Evolutionary conservation across 1,284 basidiomycete species (phyloP).

Genomic region (Sporisorium graminicola): DNA sequence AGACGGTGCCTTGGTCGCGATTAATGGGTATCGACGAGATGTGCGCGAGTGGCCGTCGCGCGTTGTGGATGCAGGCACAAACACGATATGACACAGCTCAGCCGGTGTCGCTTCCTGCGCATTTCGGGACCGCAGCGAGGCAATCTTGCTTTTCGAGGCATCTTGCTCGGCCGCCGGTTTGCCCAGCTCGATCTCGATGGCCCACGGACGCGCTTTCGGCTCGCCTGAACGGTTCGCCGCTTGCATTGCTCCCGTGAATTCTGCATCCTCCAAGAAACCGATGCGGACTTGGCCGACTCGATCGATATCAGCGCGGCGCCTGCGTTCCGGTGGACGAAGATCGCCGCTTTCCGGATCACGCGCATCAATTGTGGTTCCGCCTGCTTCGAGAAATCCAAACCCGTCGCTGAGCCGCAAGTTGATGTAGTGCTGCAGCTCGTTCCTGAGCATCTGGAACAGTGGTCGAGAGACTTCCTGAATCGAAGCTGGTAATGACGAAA

Average conservation of each 20-base stretch:
- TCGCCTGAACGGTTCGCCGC: slow-evolving; percentile 14
- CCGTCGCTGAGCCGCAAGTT: slow-evolving; percentile 53
- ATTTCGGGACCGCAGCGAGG: slow-evolving; percentile 11
- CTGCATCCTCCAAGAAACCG: slow-evolving; percentile 36
- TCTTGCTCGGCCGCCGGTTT: slow-evolving; percentile 37
- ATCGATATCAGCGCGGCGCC: slow-evolving; percentile 38
- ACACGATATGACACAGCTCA: slow-evolving; percentile 48
- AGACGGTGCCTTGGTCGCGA: slow-evolving; percentile 45
- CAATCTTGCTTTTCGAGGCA: slow-evolving; percentile 11
- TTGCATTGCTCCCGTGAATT: slow-evolving; percentile 28
- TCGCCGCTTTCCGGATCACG: slow-evolving; percentile 40
- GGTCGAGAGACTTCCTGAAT: slow-evolving; percentile 38
- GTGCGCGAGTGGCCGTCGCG: slow-evolving; percentile 19
- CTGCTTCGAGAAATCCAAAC: slow-evolving; percentile 40
- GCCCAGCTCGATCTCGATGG: slow-evolving; percentile 50
- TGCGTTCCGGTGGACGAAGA: slow-evolving; percentile 36
- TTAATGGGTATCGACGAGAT: slow-evolving; percentile 35
- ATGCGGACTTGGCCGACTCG: slow-evolving; percentile 45
- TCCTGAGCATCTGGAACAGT: slow-evolving; percentile 38
- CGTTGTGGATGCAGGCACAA: slow-evolving; percentile 31
- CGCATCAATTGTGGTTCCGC: slow-evolving; percentile 25
- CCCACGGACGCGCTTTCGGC: slow-evolving; percentile 34
- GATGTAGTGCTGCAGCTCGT: slow-evolving; percentile 43
- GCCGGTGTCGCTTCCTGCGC: slow-evolving; percentile 35
- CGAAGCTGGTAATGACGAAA: slow-evolving; percentile 41